Conservation (phyloP, 768 basidiomycete species). For the Russula abietina region DNA sequence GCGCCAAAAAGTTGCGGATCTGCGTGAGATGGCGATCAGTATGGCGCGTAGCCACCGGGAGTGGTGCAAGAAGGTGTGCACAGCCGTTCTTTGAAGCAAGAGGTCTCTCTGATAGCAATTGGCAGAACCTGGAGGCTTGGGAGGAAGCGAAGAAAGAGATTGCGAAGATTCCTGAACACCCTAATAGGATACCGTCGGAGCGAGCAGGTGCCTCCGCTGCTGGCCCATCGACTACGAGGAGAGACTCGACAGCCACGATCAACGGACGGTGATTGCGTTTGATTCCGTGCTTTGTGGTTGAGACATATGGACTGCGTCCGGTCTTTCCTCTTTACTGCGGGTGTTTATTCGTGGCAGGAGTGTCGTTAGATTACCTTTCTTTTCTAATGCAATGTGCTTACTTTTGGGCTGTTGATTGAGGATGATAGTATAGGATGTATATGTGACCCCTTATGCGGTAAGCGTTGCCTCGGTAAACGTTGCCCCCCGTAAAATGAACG, state of each 20-base stretch:
- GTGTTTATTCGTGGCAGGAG: neutral
- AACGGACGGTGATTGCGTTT: constrained; percentile 45
- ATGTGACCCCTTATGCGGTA: neutral
- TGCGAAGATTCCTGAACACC: constrained; percentile 84
- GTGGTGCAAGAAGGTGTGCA: constrained; percentile 87
- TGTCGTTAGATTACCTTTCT: neutral
- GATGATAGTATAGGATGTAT: neutral
- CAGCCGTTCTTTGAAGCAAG: neutral
- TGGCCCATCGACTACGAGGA: constrained; percentile 36
- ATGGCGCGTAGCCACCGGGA: constrained; percentile 89
- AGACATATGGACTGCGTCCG: neutral
- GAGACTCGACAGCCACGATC: constrained; percentile 66
- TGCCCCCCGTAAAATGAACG: neutral
- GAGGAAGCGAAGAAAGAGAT: constrained; percentile 92
- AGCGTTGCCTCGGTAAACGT: too few species aligned
- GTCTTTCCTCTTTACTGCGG: neutral
- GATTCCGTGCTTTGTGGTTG: neutral
- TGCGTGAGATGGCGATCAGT: constrained; percentile 88
- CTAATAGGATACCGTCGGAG: constrained; percentile 56
- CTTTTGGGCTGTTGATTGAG: neutral
- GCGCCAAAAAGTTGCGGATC: constrained; percentile 94
- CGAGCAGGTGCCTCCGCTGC: constrained; percentile 26
- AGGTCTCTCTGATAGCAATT: constrained; percentile 4
- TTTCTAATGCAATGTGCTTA: neutral
- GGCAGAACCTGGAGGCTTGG: constrained; percentile 94